Percentiles rank a stretch among this genome's conserved stretches.
Conservation (phyloP, 2,329 filamentous ascomycete species). For the Chrysoporthe austroafricana region DNA sequence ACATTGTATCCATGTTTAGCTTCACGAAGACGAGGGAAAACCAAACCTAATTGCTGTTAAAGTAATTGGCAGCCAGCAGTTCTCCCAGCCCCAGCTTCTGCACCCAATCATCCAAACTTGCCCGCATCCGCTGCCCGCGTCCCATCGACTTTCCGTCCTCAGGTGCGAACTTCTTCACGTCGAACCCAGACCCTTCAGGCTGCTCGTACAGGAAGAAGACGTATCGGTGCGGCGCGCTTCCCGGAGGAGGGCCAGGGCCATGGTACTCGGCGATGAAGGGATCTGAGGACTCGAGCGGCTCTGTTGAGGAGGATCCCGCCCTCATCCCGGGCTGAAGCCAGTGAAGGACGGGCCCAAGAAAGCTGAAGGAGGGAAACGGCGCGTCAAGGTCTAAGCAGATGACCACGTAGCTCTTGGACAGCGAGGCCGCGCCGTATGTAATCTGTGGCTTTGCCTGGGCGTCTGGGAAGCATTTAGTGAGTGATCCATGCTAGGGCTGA, state of each 20-base stretch:
- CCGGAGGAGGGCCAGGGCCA: conserved; percentile 50
- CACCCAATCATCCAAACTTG: conserved; percentile 22
- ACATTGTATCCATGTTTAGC: too few species aligned
- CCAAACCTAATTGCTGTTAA: neutral
- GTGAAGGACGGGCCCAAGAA: conserved; percentile 52
- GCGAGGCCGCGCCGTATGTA: conserved; percentile 9
- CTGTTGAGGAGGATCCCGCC: neutral
- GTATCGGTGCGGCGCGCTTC: conserved; percentile 53
- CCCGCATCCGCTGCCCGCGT: neutral
- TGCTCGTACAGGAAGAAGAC: conserved; percentile 54
- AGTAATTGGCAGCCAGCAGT: conserved; percentile 18
- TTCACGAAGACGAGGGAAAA: too few species aligned
- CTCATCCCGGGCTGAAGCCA: conserved; percentile 49
- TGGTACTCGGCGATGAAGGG: conserved; percentile 45
- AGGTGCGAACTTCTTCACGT: conserved; percentile 3
- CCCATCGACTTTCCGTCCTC: conserved; percentile 15
- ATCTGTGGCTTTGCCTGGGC: conserved; percentile 16
- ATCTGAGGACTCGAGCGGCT: conserved; percentile 2
- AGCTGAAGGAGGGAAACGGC: conserved; percentile 45
- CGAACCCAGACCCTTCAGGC: conserved; percentile 10
- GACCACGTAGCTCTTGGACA: conserved; percentile 42
- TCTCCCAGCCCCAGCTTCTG: conserved; percentile 18
- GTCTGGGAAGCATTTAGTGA: neutral
- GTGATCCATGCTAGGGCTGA: neutral
- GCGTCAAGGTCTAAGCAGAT: conserved; percentile 52